These are phyloP conservation scores for Suillus luteus DNA, from an alignment of 768 basidiomycete species.

Conservation along the genomic window DNA sequence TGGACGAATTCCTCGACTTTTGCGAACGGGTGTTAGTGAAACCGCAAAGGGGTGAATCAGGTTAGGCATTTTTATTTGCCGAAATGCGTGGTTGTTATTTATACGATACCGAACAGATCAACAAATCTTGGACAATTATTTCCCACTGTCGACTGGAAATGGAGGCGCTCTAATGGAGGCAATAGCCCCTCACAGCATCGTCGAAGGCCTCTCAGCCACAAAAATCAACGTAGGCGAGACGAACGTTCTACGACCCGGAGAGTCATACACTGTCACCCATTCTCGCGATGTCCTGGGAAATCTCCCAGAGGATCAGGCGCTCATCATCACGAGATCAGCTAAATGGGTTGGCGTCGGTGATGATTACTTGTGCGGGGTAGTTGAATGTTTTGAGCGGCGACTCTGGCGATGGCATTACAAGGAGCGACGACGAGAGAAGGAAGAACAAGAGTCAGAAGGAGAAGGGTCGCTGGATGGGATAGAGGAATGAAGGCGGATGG, in stretches of 20 bases:
- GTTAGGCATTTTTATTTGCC: constrained; percentile 21
- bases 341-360: constrained; percentile 55
- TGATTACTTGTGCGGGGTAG: constrained; percentile 53
- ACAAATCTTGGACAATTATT: constrained; percentile 41
- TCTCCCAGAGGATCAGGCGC: constrained; percentile 50
- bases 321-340: constrained; percentile 54
- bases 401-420: constrained; percentile 51
- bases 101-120: constrained; percentile 24
- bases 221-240: constrained; percentile 6
- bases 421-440: constrained; percentile 25
- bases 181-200: constrained; percentile 2
- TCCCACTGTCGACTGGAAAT: constrained; percentile 36
- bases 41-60: constrained; percentile 30
- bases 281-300: constrained; percentile 67
- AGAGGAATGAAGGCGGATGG: not conserved
- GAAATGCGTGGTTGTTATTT: not conserved
- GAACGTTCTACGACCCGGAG: constrained; percentile 51
- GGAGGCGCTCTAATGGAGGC: not conserved
- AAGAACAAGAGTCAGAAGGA: constrained; percentile 14
- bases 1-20: constrained; percentile 69
- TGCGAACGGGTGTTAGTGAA: constrained; percentile 56
- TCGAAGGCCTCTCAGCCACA: constrained; percentile 16
- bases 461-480: not conserved
- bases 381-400: constrained; percentile 69
- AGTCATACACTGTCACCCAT: constrained; percentile 63